These are phyloP conservation scores for Pichia exigua DNA, from an alignment of 805 yeast species.

Conservation along the genomic window DNA sequence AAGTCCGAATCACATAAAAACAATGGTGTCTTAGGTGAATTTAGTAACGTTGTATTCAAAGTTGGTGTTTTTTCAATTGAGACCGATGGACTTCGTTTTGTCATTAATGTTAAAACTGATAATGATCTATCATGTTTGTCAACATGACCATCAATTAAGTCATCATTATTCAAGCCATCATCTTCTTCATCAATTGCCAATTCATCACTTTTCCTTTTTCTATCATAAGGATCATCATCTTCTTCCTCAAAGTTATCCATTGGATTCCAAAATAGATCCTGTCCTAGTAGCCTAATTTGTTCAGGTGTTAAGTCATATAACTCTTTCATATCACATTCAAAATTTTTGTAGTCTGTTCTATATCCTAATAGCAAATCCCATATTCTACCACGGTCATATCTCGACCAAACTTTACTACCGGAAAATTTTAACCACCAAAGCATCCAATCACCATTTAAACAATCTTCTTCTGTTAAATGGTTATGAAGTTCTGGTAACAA, in stretches of 20 bases:
- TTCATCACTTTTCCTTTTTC: background rate
- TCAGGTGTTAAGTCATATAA: constrained; percentile 17
- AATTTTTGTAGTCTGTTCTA: constrained; percentile 35
- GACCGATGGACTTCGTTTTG: constrained; percentile 16
- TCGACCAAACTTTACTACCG: constrained; percentile 79
- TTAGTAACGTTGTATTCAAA: constrained; percentile 15
- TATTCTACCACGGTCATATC: constrained; percentile 73
- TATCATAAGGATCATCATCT: background rate
- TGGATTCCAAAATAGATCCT: constrained; percentile 59
- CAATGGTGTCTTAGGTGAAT: constrained; percentile 11
- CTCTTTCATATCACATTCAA: constrained; percentile 20
- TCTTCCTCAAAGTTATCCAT: constrained; percentile 12
- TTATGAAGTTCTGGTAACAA: constrained; percentile 68
- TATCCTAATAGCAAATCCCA: constrained; percentile 88
- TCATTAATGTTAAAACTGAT: constrained; percentile 24
- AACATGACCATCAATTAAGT: background rate
- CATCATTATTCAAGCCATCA: background rate
- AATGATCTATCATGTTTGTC: constrained; percentile 21
- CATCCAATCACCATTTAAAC: constrained; percentile 78
- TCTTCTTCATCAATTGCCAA: constrained; percentile 4
- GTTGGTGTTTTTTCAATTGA: constrained; percentile 25
- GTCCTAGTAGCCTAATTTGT: constrained; percentile 34
- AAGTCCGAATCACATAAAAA: constrained; percentile 1
- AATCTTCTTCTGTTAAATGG: constrained; percentile 73
- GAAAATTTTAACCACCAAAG: constrained; percentile 93